Evolutionary conservation across 345 rosid species (phyloP).

Genomic region (Populus ilicifolia): DNA sequence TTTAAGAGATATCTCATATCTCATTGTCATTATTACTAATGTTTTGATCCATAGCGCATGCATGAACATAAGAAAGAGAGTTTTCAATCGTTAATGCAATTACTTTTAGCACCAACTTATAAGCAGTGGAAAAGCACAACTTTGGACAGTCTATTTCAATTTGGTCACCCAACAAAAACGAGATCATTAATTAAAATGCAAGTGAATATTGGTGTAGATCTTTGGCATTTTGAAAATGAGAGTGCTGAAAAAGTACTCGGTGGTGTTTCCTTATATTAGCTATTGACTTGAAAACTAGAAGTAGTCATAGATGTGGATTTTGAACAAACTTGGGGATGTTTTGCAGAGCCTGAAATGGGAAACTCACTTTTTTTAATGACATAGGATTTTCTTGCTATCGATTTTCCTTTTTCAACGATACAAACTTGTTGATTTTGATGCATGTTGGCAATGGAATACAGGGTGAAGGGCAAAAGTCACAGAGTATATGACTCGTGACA

Average conservation of each 20-base stretch:
- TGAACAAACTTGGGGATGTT: too few relatives aligned
- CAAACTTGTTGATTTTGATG: not conserved
- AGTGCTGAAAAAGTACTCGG: not conserved
- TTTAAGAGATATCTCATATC: too few relatives aligned
- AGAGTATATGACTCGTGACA: too few relatives aligned
- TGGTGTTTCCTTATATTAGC: too few relatives aligned
- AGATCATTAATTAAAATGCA: not conserved
- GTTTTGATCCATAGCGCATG: not conserved
- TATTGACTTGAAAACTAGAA: too few relatives aligned
- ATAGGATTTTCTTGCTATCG: too few relatives aligned
- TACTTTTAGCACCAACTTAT: not conserved
- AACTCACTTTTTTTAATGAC: too few relatives aligned
- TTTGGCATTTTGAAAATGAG: not conserved
- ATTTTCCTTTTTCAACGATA: too few relatives aligned
- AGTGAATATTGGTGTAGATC: not conserved
- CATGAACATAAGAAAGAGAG: not conserved
- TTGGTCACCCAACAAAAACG: not conserved
- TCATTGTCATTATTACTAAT: too few relatives aligned
- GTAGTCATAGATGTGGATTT: too few relatives aligned
- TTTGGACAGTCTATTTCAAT: not conserved
- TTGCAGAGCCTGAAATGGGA: too few relatives aligned
- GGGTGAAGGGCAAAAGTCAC: not conserved
- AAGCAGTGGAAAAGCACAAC: not conserved
- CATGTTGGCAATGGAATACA: not conserved
- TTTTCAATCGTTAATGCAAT: not conserved